Base-by-base conservation (phyloP, 2,329 filamentous ascomycete species). In the Triangularia verruculosa region DNA sequence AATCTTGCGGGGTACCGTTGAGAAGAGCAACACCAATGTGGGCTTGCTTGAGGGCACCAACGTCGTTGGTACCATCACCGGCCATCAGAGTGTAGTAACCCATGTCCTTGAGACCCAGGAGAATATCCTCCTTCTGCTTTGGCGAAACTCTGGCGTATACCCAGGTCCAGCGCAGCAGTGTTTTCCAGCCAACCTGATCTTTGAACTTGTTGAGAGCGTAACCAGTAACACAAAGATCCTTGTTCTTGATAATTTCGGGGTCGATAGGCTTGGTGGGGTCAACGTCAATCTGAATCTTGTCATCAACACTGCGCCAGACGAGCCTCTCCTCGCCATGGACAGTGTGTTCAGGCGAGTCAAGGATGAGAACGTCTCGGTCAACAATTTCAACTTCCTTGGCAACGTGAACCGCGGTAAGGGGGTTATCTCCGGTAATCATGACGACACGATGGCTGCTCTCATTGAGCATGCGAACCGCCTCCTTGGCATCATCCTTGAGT, bases 391-490 rank as follows among this genome's bases (percentile, higher is more conserved):
- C 95, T 75, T 97, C 89, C 66, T 90, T 89, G 15, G 95, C 95
- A 62, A 99, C 95, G 74, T 99, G 94, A 11, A 97, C 92, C 68
- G 95, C 95, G 47, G 95, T 99, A 59, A 99, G 84, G 12, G 95
- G 94, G 76, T 99, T 99, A 77, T 99, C 95, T 74, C 95, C 95
- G 65, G 95, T 99, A 69, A 99, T 99, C 95, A 99, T 99, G 70
- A 99, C 91, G 55, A 97, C 93, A 71, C 95, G 92, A 77, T 99
- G 95, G 78, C 93, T 98, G 78, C 94, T 98, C 81, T 99, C 95
- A 74, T 97, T 99, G 71, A 99, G 85, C 92, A 98, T 97, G 69
- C 90, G 92, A 47, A 99, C 92, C 43, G 95, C 89, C 75, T 95
- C 89, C 78, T 96, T 91, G 55, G 95, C 95, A 75, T 99, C 95